phyloP scores from a whole-genome alignment of 441 rosid genomes.

The Breynia disticha region DNA sequence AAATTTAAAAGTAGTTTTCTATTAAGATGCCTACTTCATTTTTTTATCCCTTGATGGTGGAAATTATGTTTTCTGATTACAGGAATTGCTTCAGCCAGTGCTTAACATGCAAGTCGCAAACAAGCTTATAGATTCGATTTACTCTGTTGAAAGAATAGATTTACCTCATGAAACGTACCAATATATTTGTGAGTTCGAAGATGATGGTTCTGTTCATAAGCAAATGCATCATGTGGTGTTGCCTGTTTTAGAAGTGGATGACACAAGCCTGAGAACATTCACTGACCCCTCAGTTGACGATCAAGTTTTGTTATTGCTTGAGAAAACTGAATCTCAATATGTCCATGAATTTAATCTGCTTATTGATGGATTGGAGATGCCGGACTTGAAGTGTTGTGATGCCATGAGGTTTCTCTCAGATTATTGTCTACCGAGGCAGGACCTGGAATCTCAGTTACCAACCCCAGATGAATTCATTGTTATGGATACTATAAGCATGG shows the following conservation, averaged over 20 bases:
- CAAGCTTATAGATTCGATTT: conserved; percentile 38
- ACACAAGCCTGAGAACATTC: conserved; percentile 33
- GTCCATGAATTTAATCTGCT: conserved; percentile 24
- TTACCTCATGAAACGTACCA: conserved; percentile 37
- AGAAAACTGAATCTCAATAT: conserved; percentile 26
- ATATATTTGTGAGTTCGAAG: conserved; percentile 28
- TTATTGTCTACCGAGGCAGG: conserved; percentile 32
- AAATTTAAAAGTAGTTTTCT: not conserved
- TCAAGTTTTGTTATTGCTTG: conserved; percentile 42
- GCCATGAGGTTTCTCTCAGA: conserved; percentile 35
- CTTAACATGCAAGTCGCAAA: conserved; percentile 19
- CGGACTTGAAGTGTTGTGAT: conserved; percentile 34
- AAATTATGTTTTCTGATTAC: conserved; percentile 16
- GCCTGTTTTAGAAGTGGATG: conserved; percentile 74
- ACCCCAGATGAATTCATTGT: conserved; percentile 23
- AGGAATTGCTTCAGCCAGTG: conserved; percentile 38
- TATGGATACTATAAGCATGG: conserved; percentile 38
- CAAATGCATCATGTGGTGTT: conserved; percentile 24
- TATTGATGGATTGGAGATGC: conserved; percentile 31
- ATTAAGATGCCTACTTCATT: not conserved
- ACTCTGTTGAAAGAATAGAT: conserved; percentile 39
- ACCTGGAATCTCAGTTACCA: conserved; percentile 32
- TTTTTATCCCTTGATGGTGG: conserved; percentile 8
- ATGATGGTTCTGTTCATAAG: conserved; percentile 36
- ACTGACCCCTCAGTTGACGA: conserved; percentile 32